Evolutionary conservation across 345 rosid genomes (phyloP).

Genomic region (Mangifera indica): DNA sequence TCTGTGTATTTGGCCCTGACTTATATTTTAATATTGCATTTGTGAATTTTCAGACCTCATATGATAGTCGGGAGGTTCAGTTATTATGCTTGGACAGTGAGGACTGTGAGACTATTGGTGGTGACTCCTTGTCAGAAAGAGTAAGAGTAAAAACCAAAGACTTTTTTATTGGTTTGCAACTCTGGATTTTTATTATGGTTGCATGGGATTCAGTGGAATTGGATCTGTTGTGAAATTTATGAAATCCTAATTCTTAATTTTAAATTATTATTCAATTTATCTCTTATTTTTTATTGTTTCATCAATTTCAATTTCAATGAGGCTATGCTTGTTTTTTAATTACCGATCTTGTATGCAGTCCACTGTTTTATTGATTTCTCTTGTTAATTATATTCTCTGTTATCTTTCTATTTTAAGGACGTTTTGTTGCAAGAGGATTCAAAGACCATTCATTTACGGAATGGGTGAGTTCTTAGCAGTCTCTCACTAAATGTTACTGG

Average conservation of each 20-base stretch:
- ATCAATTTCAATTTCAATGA: neutral
- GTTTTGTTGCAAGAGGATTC: constrained; percentile 35
- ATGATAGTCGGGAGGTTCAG: constrained; percentile 49
- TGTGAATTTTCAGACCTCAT: constrained; percentile 42
- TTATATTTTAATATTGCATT: constrained; percentile 3
- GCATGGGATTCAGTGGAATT: neutral
- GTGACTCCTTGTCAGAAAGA: constrained; percentile 38
- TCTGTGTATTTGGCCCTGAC: neutral
- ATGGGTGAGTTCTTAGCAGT: constrained; percentile 41
- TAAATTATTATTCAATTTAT: neutral
- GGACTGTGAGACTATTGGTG: constrained; percentile 46
- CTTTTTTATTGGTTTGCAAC: neutral
- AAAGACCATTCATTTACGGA: constrained; percentile 28
- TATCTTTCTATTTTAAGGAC: constrained; percentile 28
- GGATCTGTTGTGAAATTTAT: neutral
- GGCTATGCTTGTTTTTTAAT: constrained; percentile 7
- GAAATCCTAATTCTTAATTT: constrained; percentile 2
- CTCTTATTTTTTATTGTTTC: neutral
- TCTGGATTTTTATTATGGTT: neutral
- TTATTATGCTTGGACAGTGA: constrained; percentile 50
- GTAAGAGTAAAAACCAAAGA: constrained; percentile 28
- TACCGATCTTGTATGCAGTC: constrained; percentile 6
- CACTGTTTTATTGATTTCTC: neutral
- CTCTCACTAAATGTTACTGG: constrained; percentile 6
- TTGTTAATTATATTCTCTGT: constrained; percentile 1